Percentiles rank a stretch among this genome's conserved stretches.
phyloP scores from a whole-genome alignment of 116 monocot genomes.

The Phalaenopsis hybrid region DNA sequence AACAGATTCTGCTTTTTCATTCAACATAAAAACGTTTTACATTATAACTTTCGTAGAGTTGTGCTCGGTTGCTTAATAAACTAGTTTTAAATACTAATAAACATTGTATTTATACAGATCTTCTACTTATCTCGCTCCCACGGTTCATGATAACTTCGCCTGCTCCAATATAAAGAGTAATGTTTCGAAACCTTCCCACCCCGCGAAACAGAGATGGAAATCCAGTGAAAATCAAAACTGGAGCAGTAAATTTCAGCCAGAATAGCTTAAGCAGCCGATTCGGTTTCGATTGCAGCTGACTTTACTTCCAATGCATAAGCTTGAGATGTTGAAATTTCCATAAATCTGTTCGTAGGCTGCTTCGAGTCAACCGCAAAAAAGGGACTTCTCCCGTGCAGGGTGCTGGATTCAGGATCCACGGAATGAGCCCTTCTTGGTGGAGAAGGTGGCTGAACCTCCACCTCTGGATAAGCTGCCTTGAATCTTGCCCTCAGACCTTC shows the following conservation, averaged over 20 bases:
- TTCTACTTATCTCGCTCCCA: too few relatives aligned
- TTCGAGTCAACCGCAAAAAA: conserved; percentile 15
- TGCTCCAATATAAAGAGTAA: not conserved
- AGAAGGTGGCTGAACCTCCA: conserved; percentile 86
- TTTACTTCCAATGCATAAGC: conserved; percentile 21
- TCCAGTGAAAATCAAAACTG: too few relatives aligned
- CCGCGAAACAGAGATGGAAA: not conserved
- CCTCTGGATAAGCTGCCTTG: conserved; percentile 92
- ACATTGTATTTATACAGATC: too few relatives aligned
- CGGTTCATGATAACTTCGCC: not conserved
- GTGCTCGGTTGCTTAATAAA: too few relatives aligned
- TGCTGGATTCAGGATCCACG: conserved; percentile 37
- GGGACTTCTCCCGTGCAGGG: conserved; percentile 29
- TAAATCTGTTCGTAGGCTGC: conserved; percentile 14
- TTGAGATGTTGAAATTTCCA: conserved; percentile 18
- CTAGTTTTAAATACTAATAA: too few relatives aligned
- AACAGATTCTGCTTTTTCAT: too few relatives aligned
- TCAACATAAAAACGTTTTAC: too few relatives aligned
- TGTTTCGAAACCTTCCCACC: not conserved
- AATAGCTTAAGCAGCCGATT: conserved; percentile 10
- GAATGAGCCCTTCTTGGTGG: conserved; percentile 54
- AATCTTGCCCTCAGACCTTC: conserved; percentile 94
- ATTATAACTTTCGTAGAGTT: too few relatives aligned
- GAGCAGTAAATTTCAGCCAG: too few relatives aligned
- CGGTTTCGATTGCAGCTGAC: conserved; percentile 12